A percentile compares a stretch with the other conserved stretches of the same genome.
phyloP scores from a whole-genome alignment of 1,139 yeast genomes.

The Yamadazyma triangularis region DNA sequence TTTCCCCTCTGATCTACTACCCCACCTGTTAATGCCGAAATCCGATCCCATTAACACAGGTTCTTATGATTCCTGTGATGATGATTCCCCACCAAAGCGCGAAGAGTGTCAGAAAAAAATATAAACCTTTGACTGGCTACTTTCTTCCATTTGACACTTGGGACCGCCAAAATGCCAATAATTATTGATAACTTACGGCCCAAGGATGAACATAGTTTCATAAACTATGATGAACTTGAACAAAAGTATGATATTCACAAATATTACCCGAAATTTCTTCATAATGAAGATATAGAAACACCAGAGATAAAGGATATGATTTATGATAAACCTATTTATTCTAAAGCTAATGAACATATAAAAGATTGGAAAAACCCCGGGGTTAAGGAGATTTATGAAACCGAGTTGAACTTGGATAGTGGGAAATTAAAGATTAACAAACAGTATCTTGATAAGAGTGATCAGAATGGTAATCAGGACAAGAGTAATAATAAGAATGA shows the following conservation, averaged over 20 bases:
- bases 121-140: no score
- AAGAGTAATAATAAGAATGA: constrained; percentile 2
- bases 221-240: constrained; percentile 38
- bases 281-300: constrained; percentile 34
- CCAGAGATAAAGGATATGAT: constrained; percentile 34
- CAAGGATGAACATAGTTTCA: constrained; percentile 11
- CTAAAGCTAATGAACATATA: constrained; percentile 36
- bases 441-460: no score
- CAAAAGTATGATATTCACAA: constrained; percentile 30
- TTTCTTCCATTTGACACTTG: no score
- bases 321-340: constrained; percentile 38
- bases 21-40: no score
- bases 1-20: no score
- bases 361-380: constrained; percentile 15
- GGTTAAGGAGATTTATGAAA: constrained; percentile 15
- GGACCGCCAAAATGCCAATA: no score
- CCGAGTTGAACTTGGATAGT: constrained; percentile 12
- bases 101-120: no score
- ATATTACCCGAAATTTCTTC: constrained; percentile 39
- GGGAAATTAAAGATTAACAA: constrained; percentile 13
- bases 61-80: no score
- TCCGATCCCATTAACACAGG: no score
- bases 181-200: constrained; percentile 3
- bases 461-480: constrained; percentile 5
- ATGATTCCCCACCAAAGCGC: no score